Percentiles rank a stretch among this genome's conserved stretches.
Evolutionary conservation across 305 asterid genomes (phyloP).

Genomic region (Solanum aculeatissimum): DNA sequence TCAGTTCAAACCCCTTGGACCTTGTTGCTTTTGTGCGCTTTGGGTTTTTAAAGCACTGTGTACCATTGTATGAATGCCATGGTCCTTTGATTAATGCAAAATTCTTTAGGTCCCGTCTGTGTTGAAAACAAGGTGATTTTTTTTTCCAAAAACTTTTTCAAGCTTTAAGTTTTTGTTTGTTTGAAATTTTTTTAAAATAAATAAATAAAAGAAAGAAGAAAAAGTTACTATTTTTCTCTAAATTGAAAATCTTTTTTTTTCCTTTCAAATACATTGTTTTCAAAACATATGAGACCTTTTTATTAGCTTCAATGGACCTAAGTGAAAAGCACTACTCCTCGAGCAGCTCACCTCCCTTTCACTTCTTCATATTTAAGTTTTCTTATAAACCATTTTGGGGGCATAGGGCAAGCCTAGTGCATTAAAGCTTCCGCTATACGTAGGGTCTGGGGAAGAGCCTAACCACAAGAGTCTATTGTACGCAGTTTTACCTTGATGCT

Average conservation of each 20-base stretch:
- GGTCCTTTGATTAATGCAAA: neutral
- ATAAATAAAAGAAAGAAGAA: neutral
- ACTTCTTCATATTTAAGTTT: neutral
- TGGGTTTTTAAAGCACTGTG: neutral
- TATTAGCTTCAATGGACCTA: neutral
- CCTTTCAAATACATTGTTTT: neutral
- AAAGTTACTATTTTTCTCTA: neutral
- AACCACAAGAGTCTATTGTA: no score
- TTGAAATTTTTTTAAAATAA: neutral
- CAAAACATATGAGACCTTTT: neutral
- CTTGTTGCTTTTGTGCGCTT: neutral
- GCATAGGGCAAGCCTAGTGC: no score
- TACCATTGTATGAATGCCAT: neutral
- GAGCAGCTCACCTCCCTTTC: neutral
- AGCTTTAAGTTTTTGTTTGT: neutral
- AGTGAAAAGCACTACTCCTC: neutral
- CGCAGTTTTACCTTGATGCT: no score
- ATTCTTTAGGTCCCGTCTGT: neutral
- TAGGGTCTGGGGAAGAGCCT: no score
- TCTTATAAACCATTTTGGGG: neutral
- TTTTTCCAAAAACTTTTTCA: neutral
- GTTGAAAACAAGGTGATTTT: neutral
- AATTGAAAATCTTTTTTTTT: neutral
- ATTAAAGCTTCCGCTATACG: no score
- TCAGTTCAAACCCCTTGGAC: neutral